Base-by-base conservation (phyloP, 2,329 filamentous ascomycete genomes). In the Dothideomycetes sp. region DNA sequence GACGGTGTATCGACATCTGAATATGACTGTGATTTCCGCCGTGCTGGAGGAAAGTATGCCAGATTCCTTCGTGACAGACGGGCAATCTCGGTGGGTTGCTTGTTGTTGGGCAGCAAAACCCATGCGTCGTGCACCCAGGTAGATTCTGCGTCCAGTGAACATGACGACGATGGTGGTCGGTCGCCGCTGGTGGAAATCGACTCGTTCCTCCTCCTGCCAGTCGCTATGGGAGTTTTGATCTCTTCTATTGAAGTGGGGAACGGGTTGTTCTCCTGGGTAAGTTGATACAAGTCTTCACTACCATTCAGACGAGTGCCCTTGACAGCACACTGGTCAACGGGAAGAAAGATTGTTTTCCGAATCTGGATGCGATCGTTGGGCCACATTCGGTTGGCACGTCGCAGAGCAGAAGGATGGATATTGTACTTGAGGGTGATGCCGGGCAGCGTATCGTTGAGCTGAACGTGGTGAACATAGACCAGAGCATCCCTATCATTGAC, bases 321-420 rank as follows among this genome's bases (percentile, higher is more conserved):
- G 29, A 88, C 70, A 29, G 82, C 80, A 59, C 89, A 96, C 28
- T 85, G 82, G 59, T 94, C 88, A 4, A 96, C 85, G 0, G 91
- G 91, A 38, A 98, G 67, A 7, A 88, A 73, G 12, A 98, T 72
- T 48, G 77, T 80, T 53, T 84, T 84, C 45, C 88, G 79, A 33
- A 80, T 77, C 58, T 95, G 89, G 24, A 96, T 82, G 47, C 78
- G 86, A 57, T 96, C 91, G 48, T 87, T 85, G 5, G 87, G 85
- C 91, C 91, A 98, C 54, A 98, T 78, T 9, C 91, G 78, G 58
- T 98, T 98, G 27, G 86, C 80, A 58, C 84, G 91, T 44, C 85
- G 75, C 49, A 98, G 80, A 2, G 82, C 74, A 33, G 88, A 82
- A 42, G 87, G 79, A 47, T 84, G 77, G 59, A 89, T 96, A 52